A percentile compares a stretch with the other conserved stretches of the same genome.
Conservation (phyloP, 805 yeast species). For the Cyberlindnera saturnus region DNA sequence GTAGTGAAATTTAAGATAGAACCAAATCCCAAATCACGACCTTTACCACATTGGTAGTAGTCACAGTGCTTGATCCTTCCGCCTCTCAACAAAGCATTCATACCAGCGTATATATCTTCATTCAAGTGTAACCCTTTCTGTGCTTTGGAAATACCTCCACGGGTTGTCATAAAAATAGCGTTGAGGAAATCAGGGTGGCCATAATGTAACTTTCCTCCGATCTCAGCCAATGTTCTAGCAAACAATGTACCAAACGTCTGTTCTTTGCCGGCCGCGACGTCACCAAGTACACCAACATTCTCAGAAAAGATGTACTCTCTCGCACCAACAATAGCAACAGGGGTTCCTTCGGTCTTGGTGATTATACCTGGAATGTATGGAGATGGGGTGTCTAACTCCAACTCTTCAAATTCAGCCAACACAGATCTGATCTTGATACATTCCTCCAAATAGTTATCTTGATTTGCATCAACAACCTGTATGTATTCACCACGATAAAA, state of each 20-base stretch:
- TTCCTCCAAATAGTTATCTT: slow-evolving; percentile 92
- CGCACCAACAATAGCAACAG: slow-evolving; percentile 93
- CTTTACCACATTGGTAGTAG: slow-evolving; percentile 94
- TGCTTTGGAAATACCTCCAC: slow-evolving; percentile 95
- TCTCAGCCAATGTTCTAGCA: slow-evolving; percentile 88
- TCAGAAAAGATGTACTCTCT: slow-evolving; percentile 93
- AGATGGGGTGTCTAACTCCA: slow-evolving; percentile 42
- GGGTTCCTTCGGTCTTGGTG: slow-evolving; percentile 29
- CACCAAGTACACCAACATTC: slow-evolving; percentile 87
- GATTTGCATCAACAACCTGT: slow-evolving; percentile 94
- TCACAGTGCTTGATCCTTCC: slow-evolving; percentile 95
- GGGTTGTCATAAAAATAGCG: slow-evolving; percentile 85
- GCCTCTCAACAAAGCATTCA: slow-evolving; percentile 82
- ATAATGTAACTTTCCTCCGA: slow-evolving; percentile 91
- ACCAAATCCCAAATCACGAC: slow-evolving; percentile 90
- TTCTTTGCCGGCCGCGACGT: slow-evolving; percentile 95
- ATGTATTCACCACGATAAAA: slow-evolving; percentile 92
- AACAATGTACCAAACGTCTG: slow-evolving; percentile 95
- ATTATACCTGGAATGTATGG: slow-evolving; percentile 59
- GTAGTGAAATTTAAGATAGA: slow-evolving; percentile 91
- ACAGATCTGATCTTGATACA: slow-evolving; percentile 86
- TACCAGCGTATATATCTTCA: slow-evolving; percentile 95
- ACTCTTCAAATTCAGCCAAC: slow-evolving; percentile 86
- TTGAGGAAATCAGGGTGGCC: slow-evolving; percentile 96
- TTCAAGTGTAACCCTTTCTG: slow-evolving; percentile 89